Conservation (phyloP, 1,284 basidiomycete genomes). For the Nidula niveotomentosa region DNA sequence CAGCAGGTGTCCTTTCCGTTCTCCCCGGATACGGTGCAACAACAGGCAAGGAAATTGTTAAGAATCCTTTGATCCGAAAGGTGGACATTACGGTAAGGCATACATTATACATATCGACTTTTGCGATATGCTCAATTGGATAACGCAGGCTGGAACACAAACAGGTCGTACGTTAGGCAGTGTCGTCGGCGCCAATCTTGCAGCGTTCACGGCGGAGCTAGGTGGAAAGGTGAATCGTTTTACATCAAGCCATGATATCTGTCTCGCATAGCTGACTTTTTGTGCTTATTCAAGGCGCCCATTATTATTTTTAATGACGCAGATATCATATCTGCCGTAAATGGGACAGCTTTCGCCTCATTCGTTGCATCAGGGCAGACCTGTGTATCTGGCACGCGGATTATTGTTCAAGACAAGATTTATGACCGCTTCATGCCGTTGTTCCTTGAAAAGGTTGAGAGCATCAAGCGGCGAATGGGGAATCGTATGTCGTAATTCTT, state of each 20-base stretch:
- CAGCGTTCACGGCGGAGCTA: conserved; percentile 76
- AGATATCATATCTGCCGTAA: conserved; percentile 66
- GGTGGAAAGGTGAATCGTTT: conserved; percentile 65
- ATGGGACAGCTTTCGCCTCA: conserved; percentile 79
- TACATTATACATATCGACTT: too few species aligned
- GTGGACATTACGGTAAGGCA: conserved; percentile 76
- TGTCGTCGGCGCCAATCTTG: conserved; percentile 70
- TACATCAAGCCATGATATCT: background rate
- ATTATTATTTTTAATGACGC: conserved; percentile 78
- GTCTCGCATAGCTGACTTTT: background rate
- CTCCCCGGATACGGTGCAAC: conserved; percentile 68
- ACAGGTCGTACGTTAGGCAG: conserved; percentile 72
- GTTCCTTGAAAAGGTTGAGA: conserved; percentile 62
- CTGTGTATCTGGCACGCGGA: conserved; percentile 76
- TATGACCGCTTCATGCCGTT: conserved; percentile 64
- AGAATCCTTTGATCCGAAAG: conserved; percentile 67
- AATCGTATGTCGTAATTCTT: conserved; percentile 50
- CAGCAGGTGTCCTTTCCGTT: conserved; percentile 70
- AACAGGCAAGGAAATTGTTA: conserved; percentile 64
- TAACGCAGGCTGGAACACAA: conserved; percentile 68
- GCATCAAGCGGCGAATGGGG: conserved; percentile 70
- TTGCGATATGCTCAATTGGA: too few species aligned
- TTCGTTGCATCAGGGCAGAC: conserved; percentile 87
- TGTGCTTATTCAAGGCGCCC: conserved; percentile 51
- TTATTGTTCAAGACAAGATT: conserved; percentile 68